Base-by-base conservation (phyloP, 2,329 filamentous ascomycete species). In the Balansia obtecta region DNA sequence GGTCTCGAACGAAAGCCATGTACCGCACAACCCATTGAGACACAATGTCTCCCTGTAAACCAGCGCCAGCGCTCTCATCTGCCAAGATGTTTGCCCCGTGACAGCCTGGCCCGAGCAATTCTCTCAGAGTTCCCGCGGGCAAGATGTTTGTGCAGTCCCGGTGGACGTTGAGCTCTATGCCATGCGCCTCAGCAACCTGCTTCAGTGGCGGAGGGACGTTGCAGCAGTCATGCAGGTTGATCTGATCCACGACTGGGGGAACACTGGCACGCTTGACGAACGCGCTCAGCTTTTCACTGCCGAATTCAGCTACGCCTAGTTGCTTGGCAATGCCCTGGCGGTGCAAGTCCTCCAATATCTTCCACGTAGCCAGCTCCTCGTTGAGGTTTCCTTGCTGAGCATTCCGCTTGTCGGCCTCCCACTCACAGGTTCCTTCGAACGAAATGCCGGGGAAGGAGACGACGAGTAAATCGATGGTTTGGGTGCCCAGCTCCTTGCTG, bases 1-100 rank as follows among this genome's bases (percentile, higher is more conserved):
- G 77, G 64, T 97, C 86, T 65, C 86, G 86, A 40, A 97, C 88
- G 52, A 97, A 91, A 1, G 93, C 93, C 38, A 91, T 96, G 65
- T 98, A 98, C 65, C 97, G 95, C 57, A 91, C 85, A 30, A 97
- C 93, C 91, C 93, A 98, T 64, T 91, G 83, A 30, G 93, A 90
- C 52, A 80, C 78, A 46, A 97, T 76, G 56, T 95, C 82, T 4
- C 88, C 90, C 57, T 77, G 74, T 51, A 95, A 71, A 0, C 86
- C 85, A 10, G 71, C 66, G 16, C 66, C 64, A 12, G 70, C 60
- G 62, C 73, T 67, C 8, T 74, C 41, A 37, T 80, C 79, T 5
- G 84, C 83, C 52, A 96, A 71, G 10, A 96, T 77, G 8, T 86
- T 86, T 0, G 86, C 88, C 12, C 89, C 88, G 52, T 77, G 74